Evolutionary conservation across 1,139 yeast genomes (phyloP), one percentile per base, ranked within the genome.

Genomic region (Tardiomyces digboiensis): DNA sequence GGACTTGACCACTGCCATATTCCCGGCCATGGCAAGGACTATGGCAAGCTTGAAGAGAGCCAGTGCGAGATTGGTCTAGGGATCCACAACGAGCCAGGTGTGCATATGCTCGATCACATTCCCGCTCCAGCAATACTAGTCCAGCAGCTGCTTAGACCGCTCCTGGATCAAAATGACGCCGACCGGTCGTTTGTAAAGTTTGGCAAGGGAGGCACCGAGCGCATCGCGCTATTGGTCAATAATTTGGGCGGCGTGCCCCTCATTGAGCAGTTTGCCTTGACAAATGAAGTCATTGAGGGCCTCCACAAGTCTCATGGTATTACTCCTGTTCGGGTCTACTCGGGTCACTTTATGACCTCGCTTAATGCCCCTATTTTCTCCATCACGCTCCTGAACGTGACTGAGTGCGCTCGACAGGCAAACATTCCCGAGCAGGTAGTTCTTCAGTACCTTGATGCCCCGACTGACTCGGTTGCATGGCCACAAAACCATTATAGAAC

Each of bases 51-150:
- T 50, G 65, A 65, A 36, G 70, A 67, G 39, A 74, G 68, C 16
- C 88, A 86, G 60, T 82, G 83, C 55, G 97, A 89, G 63, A 72
- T 89, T 50, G 97, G 97, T 22, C 82, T 89, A 78, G 97, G 97
- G 41, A 89, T 89, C 50, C 97, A 89, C 64, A 89, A 89, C 58
- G 97, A 89, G 61, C 93, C 96, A 0, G 97, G 97, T 46, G 78
- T 78, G 44, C 70, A 76, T 50, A 76, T 82, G 53, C 63, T 83
- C 40, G 72, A 76, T 18, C 91, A 93, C 38, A 77, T 88, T 52
- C 94, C 95, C 21, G 59, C 73, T 2, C 74, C 83, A 42, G 78
- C 75, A 37, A 73, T 71, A 1, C 65, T 86, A 45, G 51, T 53
- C 16, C 43, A 42, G 20, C 52, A 57, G 22, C 48, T 64, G 43